Evolutionary conservation across 768 basidiomycete species (phyloP).

Genomic region (Russula compacta): DNA sequence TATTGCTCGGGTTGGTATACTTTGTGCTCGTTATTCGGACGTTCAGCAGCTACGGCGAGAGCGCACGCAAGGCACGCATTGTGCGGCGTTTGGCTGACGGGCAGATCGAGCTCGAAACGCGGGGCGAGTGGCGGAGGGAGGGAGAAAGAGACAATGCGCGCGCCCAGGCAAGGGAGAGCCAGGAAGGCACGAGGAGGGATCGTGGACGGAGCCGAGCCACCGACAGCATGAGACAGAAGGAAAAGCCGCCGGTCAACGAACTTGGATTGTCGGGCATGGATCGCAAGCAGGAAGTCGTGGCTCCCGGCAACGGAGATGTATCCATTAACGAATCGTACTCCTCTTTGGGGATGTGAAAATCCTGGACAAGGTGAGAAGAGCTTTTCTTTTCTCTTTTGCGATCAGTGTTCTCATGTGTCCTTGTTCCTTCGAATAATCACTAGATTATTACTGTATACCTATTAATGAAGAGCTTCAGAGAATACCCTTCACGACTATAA

Average conservation of each 20-base stretch:
- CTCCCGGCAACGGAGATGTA: not conserved
- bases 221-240: not conserved
- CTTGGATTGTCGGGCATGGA: conserved; percentile 12
- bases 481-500: not conserved
- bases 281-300: not conserved
- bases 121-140: not conserved
- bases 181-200: not conserved
- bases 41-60: conserved; percentile 47
- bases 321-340: conserved; percentile 1
- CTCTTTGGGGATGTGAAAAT: not conserved
- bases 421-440: not conserved
- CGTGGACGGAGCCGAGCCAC: not conserved
- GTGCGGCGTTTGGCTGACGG: conserved; percentile 13
- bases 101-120: conserved; percentile 20
- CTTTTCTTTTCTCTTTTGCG: not conserved
- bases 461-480: not conserved
- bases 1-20: conserved; percentile 52
- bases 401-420: not conserved
- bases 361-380: not conserved
- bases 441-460: not conserved
- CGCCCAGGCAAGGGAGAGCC: too few relatives aligned
- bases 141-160: not conserved
- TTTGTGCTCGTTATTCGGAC: conserved; percentile 53
- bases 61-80: conserved; percentile 12
- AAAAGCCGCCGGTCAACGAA: not conserved